Evolutionary conservation across 1,284 basidiomycete species (phyloP), one percentile per base, ranked within the genome.

Genomic region (Ceratobasidium sp.): DNA sequence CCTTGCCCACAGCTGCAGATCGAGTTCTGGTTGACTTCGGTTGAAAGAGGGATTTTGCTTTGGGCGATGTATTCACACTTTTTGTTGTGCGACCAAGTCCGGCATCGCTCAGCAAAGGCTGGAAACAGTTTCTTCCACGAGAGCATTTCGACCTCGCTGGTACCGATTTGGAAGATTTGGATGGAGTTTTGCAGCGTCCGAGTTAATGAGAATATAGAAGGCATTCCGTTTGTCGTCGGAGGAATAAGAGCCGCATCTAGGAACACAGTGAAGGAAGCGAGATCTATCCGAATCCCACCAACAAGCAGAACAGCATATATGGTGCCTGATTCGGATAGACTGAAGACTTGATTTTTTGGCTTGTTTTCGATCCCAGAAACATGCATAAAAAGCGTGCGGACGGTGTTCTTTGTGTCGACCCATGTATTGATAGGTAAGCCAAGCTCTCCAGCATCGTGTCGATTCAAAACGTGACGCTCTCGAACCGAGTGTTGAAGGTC

Each of bases 91-190:
- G 15, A 58, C 75, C 75, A 77, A 2, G 51, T 77, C 15, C 75
- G 49, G 42, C 75, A 58, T 20, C 75, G 63, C 26, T 77, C 75
- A 20, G 46, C 75, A 58, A 44, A 77, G 1, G 63, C 75, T 10
- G 75, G 75, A 23, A 77, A 23, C 3, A 77, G 51, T 53, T 68
- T 77, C 42, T 67, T 77, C 75, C 75, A 77, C 4, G 75, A 49
- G 9, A 39, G 53, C 13, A 18, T 42, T 40, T n/a, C 56, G 53
- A 33, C 33, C 33, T 20, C 44, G 12, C 12, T 26, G 46, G 26
- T 20, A 28, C 10, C 33, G 58, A 26, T 18, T 18, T 6, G 49
- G 33, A 7, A 64, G 40, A 15, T 66, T 12, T 3, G 20, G 33
- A 33, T 33, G 33, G 33, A 33, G 33, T 33, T 33, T 33, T 33